These are phyloP conservation scores for Prunella vulgaris DNA, from an alignment of 257 asterid genomes.

Conservation along the genomic window DNA sequence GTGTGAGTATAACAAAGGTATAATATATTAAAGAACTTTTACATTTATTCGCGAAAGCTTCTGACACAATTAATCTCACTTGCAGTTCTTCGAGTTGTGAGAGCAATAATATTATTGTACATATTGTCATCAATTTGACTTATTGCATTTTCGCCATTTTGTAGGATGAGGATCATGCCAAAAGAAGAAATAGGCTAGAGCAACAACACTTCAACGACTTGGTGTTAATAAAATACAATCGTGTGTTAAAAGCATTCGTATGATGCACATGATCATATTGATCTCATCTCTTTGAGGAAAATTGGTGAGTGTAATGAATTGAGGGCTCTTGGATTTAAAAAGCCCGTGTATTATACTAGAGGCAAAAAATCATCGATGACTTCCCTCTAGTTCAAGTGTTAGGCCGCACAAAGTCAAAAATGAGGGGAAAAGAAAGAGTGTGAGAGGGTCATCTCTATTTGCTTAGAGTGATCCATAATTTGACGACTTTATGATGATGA, in stretches of 20 bases:
- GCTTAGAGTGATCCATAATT: not conserved
- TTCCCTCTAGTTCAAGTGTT: not conserved
- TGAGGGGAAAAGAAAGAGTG: not conserved
- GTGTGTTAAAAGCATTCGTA: not conserved
- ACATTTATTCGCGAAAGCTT: not conserved
- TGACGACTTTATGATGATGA: too few species aligned
- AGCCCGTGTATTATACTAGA: not conserved
- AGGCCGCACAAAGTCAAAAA: not conserved
- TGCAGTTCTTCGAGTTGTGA: not conserved
- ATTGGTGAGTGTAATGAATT: not conserved
- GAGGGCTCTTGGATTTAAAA: not conserved
- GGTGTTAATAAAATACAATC: not conserved
- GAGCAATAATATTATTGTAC: not conserved
- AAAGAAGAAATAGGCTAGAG: not conserved
- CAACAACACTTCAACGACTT: not conserved
- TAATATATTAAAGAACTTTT: not conserved
- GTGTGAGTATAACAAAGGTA: not conserved
- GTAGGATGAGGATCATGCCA: not conserved
- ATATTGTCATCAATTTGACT: not conserved
- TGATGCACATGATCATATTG: not conserved
- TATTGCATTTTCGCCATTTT: not conserved
- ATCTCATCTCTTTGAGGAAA: not conserved
- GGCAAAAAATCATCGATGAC: not conserved
- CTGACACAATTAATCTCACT: not conserved
- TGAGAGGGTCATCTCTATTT: not conserved